Conservation (phyloP, 2,329 filamentous ascomycete genomes). For the Daldinia eschscholtzii region DNA sequence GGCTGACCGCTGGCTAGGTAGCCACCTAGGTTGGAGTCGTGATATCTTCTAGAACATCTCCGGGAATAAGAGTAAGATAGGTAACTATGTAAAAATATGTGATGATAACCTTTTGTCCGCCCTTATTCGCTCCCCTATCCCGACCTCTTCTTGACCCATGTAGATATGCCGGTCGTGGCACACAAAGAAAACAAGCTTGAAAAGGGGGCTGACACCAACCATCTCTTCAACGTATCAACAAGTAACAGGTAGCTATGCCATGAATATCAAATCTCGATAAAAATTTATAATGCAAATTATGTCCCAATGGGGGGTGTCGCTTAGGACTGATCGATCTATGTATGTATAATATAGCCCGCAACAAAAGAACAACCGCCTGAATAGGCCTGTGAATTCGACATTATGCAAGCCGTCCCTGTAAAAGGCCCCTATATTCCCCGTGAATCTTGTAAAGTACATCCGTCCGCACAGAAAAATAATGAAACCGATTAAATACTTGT, state of each 20-base stretch:
- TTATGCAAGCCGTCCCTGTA: constrained; percentile 35
- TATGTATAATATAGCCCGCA: constrained; percentile 35
- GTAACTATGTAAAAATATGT: neutral
- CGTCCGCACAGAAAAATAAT: constrained; percentile 24
- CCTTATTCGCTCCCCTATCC: neutral
- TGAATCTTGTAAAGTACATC: constrained; percentile 21
- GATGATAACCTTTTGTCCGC: neutral
- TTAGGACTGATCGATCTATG: constrained; percentile 35
- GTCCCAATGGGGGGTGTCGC: constrained; percentile 18
- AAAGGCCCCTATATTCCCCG: constrained; percentile 31
- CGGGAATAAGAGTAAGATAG: constrained; percentile 2
- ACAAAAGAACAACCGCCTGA: constrained; percentile 38
- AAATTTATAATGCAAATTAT: constrained; percentile 33
- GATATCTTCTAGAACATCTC: neutral
- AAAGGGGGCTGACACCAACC: constrained; percentile 3
- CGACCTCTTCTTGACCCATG: neutral
- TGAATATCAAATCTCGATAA: constrained; percentile 7
- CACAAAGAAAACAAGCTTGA: neutral
- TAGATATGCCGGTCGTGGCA: neutral
- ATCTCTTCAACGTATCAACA: neutral
- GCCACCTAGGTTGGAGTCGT: neutral
- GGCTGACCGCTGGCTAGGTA: neutral
- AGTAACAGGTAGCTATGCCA: neutral
- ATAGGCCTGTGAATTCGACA: constrained; percentile 32
- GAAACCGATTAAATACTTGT: constrained; percentile 36